Conservation (phyloP, 2,329 filamentous ascomycete genomes). For the Botrytis paeoniae region DNA sequence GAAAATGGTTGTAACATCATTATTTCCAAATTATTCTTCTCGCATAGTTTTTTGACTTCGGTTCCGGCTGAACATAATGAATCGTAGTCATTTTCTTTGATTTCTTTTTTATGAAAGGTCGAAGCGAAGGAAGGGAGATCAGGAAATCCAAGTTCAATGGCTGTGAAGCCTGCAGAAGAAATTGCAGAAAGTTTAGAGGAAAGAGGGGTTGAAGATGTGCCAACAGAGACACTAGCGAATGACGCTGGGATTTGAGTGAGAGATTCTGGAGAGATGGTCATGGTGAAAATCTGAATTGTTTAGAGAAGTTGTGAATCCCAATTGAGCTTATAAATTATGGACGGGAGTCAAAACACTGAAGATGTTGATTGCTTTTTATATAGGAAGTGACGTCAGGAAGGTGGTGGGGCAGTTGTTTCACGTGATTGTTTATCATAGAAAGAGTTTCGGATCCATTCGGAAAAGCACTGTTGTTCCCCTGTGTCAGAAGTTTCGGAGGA, state of each 20-base stretch:
- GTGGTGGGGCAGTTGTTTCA: slow-evolving; percentile 8
- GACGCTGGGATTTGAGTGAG: slow-evolving; percentile 45
- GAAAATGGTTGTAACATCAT: slow-evolving; percentile 74
- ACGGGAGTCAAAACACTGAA: background rate
- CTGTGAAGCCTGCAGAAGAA: slow-evolving; percentile 61
- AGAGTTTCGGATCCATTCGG: slow-evolving; percentile 20
- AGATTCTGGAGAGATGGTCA: slow-evolving; percentile 21
- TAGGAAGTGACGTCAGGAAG: slow-evolving; percentile 6
- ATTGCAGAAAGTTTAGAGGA: slow-evolving; percentile 61
- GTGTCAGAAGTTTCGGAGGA: slow-evolving; percentile 6
- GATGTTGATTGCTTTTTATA: background rate
- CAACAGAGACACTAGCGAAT: slow-evolving; percentile 57
- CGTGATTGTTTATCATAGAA: background rate
- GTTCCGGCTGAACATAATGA: slow-evolving; percentile 53
- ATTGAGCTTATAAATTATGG: background rate
- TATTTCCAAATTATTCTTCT: slow-evolving; percentile 54
- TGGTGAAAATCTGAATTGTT: background rate
- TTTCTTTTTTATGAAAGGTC: slow-evolving; percentile 47
- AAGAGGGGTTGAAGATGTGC: slow-evolving; percentile 49
- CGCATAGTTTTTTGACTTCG: slow-evolving; percentile 53
- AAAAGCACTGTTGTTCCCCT: slow-evolving; percentile 2
- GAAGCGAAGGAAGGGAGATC: slow-evolving; percentile 65
- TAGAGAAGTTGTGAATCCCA: background rate
- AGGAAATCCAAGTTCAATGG: slow-evolving; percentile 71
- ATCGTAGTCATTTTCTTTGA: slow-evolving; percentile 58